phyloP scores from a whole-genome alignment of 352 stramenopile genomes.

The Globisporangium nunn region DNA sequence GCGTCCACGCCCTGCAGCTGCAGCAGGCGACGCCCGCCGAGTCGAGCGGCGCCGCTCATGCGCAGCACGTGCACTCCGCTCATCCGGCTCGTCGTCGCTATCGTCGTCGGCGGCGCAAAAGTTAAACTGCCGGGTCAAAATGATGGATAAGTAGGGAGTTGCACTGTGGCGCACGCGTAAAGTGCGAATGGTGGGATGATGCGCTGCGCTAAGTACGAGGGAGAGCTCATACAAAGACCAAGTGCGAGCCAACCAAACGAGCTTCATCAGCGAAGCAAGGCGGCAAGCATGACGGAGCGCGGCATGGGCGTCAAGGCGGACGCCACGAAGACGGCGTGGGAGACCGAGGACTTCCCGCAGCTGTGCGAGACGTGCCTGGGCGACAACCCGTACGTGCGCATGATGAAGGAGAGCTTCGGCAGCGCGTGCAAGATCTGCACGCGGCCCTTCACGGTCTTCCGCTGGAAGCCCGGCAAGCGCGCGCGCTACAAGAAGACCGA shows the following conservation, averaged over 20 bases:
- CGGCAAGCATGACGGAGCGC: constrained; percentile 60
- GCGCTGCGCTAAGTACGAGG: background rate
- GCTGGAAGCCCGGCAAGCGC: constrained; percentile 96
- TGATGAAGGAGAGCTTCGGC: constrained; percentile 96
- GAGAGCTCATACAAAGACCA: background rate
- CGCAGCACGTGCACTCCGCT: constrained; percentile 19
- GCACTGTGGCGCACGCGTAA: too few relatives aligned
- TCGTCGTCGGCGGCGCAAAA: too few relatives aligned
- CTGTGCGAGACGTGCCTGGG: constrained; percentile 98
- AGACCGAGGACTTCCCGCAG: constrained; percentile 96
- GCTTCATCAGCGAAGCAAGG: background rate
- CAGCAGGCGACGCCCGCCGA: constrained; percentile 50
- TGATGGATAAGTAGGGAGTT: background rate
- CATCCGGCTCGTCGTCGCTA: background rate
- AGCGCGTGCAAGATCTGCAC: constrained; percentile 98
- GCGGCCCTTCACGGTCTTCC: constrained; percentile 96
- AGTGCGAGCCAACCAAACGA: background rate
- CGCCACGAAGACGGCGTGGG: constrained; percentile 78
- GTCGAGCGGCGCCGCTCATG: constrained; percentile 32
- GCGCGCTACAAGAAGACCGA: constrained; percentile 97
- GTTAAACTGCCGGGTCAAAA: too few relatives aligned
- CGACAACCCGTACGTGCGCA: constrained; percentile 98
- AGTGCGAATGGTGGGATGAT: background rate
- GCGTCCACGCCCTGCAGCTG: constrained; percentile 68
- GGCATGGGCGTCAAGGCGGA: constrained; percentile 86